Percentiles rank a stretch among this genome's conserved stretches.
Conservation (phyloP, 805 yeast species). For the Candida sphagnicola region DNA sequence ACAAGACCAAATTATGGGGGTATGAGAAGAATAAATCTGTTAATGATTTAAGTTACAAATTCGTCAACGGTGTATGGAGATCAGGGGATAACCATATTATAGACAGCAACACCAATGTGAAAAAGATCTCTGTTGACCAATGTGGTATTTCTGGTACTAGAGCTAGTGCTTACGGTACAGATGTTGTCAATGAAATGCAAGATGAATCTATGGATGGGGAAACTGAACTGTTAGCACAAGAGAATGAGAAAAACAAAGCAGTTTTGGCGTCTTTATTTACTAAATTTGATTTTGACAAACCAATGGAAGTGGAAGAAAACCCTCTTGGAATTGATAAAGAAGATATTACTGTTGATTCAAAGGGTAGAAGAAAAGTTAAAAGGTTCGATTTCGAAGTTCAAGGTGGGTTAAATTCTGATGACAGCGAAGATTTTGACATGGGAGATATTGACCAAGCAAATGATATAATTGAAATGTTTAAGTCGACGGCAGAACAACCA, state of each 20-base stretch:
- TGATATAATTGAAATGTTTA: slow-evolving; percentile 20
- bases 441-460: slow-evolving; percentile 15
- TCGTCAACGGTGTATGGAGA: slow-evolving; percentile 67
- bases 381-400: slow-evolving; percentile 33
- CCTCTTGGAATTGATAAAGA: slow-evolving; percentile 27
- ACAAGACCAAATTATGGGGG: slow-evolving; percentile 90
- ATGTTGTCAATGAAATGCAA: background rate
- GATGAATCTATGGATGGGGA: slow-evolving; percentile 8
- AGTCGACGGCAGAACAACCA: slow-evolving; percentile 18
- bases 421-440: slow-evolving; percentile 15
- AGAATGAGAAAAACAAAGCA: slow-evolving; percentile 22
- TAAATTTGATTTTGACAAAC: slow-evolving; percentile 32
- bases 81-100: slow-evolving; percentile 77
- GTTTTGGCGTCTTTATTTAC: slow-evolving; percentile 33
- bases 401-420: slow-evolving; percentile 19
- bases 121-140: slow-evolving; percentile 4
- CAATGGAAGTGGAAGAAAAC: slow-evolving; percentile 33
- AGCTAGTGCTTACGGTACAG: slow-evolving; percentile 24
- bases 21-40: slow-evolving; percentile 61
- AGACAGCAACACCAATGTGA: slow-evolving; percentile 43
- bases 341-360: slow-evolving; percentile 30
- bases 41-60: slow-evolving; percentile 61
- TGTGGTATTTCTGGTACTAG: slow-evolving; percentile 25
- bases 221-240: slow-evolving; percentile 16
- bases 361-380: slow-evolving; percentile 32